Conservation (phyloP, 371 early-diverging fungal genomes). For the Apophysomyces ossiformis region DNA sequence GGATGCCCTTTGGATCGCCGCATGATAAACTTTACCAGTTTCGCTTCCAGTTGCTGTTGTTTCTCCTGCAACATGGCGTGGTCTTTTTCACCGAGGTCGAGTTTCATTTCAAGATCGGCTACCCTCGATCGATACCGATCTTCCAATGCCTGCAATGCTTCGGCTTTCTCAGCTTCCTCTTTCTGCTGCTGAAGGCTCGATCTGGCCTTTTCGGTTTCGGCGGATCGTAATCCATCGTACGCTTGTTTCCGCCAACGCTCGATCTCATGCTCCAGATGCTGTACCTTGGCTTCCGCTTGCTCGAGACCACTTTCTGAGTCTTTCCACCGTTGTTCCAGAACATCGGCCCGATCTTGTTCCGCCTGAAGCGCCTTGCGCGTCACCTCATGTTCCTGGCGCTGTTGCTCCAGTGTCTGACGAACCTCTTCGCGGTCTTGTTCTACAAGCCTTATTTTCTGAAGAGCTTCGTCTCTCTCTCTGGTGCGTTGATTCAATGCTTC, state of each 20-base stretch:
- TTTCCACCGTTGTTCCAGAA: slow-evolving; percentile 34
- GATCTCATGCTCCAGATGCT: slow-evolving; percentile 26
- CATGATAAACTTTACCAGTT: slow-evolving; percentile 20
- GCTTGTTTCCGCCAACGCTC: slow-evolving; percentile 31
- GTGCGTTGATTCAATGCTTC: neutral
- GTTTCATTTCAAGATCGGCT: slow-evolving; percentile 5
- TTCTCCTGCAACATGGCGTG: slow-evolving; percentile 25
- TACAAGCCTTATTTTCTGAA: neutral
- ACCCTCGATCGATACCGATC: slow-evolving; percentile 10
- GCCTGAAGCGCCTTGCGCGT: slow-evolving; percentile 13
- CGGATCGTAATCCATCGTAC: neutral
- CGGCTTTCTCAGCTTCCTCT: no score
- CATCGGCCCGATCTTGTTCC: slow-evolving; percentile 34
- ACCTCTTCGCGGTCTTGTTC: neutral
- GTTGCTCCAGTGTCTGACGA: neutral
- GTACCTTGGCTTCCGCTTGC: slow-evolving; percentile 46
- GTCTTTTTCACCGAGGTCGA: neutral
- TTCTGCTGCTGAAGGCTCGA: no score
- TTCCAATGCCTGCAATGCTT: slow-evolving; percentile 14
- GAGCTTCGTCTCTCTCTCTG: no score
- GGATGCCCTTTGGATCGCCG: neutral
- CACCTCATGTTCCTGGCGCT: neutral
- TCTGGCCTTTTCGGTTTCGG: no score
- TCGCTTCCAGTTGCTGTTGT: slow-evolving; percentile 22
- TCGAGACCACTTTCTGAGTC: slow-evolving; percentile 32